A percentile compares a stretch with the other conserved stretches of the same genome.
Conservation (phyloP, 139 green algal genomes). For the Medakamo hakoo region DNA sequence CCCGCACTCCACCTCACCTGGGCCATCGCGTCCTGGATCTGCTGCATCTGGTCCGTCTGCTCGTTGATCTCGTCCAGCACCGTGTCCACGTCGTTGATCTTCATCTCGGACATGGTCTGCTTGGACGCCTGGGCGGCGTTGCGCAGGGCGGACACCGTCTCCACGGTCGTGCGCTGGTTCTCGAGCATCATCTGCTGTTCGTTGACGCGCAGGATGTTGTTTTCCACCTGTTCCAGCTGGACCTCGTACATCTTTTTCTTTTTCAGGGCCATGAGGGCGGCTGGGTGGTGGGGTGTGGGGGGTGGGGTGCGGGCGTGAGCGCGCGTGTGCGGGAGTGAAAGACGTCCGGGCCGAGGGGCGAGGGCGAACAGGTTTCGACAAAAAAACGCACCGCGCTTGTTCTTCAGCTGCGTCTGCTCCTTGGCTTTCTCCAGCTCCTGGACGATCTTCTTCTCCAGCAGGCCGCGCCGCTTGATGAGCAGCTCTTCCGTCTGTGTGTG, state of each 20-base stretch:
- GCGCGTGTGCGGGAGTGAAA: neutral
- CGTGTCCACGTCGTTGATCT: constrained; percentile 88
- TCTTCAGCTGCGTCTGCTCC: constrained; percentile 60
- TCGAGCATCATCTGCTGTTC: constrained; percentile 92
- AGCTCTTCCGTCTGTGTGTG: constrained; percentile 65
- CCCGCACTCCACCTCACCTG: too few species aligned
- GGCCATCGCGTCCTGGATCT: constrained; percentile 77
- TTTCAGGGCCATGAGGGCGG: constrained; percentile 71
- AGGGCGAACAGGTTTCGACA: neutral
- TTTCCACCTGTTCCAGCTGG: constrained; percentile 72
- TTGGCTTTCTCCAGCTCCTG: constrained; percentile 67
- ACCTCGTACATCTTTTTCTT: constrained; percentile 84
- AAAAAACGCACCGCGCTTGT: constrained; percentile 49
- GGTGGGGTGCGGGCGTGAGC: neutral
- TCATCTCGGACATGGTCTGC: constrained; percentile 63
- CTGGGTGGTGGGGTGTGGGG: constrained; percentile 1
- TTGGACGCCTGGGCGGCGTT: constrained; percentile 56
- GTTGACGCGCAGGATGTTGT: constrained; percentile 75
- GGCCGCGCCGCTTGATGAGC: constrained; percentile 68
- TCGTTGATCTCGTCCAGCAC: constrained; percentile 92
- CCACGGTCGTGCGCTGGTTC: constrained; percentile 49
- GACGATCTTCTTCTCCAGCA: constrained; percentile 75
- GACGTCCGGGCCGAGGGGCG: neutral
- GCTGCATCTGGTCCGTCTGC: constrained; percentile 69
- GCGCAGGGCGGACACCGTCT: constrained; percentile 54